Evolutionary conservation across 2,329 filamentous ascomycete species (phyloP).

Genomic region (Aureobasidium mangrovei): DNA sequence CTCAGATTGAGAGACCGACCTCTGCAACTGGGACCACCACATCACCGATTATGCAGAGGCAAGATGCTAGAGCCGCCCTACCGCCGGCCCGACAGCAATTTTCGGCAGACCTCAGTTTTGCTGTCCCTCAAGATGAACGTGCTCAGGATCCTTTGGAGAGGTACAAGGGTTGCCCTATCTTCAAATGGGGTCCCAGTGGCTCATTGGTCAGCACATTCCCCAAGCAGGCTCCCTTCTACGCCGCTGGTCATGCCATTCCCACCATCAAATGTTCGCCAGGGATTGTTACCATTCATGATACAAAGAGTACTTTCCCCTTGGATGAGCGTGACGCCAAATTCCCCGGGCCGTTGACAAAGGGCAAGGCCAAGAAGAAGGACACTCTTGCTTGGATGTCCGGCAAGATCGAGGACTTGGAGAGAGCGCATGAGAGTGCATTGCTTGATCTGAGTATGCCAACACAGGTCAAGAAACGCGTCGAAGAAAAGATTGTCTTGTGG

Average conservation of each 20-base stretch:
- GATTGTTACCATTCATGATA: slow-evolving; percentile 66
- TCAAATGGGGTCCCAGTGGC: slow-evolving; percentile 83
- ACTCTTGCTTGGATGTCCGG: slow-evolving; percentile 67
- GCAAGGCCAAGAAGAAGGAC: slow-evolving; percentile 95
- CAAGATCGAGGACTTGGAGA: slow-evolving; percentile 68
- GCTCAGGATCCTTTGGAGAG: slow-evolving; percentile 68
- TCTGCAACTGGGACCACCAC: slow-evolving; percentile 32
- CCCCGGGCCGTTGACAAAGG: slow-evolving; percentile 83
- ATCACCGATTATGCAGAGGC: slow-evolving; percentile 30
- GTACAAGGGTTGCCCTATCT: slow-evolving; percentile 83
- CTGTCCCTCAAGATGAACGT: slow-evolving; percentile 47
- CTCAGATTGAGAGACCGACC: slow-evolving; percentile 43
- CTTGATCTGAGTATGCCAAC: slow-evolving; percentile 45
- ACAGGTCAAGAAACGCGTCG: slow-evolving; percentile 58
- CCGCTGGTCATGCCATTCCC: slow-evolving; percentile 60
- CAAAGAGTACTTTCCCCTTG: slow-evolving; percentile 64
- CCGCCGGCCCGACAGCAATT: slow-evolving; percentile 33
- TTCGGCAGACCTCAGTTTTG: slow-evolving; percentile 46
- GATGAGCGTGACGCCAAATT: slow-evolving; percentile 69
- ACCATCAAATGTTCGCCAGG: slow-evolving; percentile 76
- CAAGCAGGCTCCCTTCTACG: slow-evolving; percentile 78
- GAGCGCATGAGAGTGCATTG: slow-evolving; percentile 33
- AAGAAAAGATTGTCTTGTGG: slow-evolving; percentile 80
- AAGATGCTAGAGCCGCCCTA: slow-evolving; percentile 28
- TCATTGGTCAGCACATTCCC: slow-evolving; percentile 78